Evolutionary conservation across 768 basidiomycete genomes (phyloP).

Genomic region (Rhodotorula graminis): DNA sequence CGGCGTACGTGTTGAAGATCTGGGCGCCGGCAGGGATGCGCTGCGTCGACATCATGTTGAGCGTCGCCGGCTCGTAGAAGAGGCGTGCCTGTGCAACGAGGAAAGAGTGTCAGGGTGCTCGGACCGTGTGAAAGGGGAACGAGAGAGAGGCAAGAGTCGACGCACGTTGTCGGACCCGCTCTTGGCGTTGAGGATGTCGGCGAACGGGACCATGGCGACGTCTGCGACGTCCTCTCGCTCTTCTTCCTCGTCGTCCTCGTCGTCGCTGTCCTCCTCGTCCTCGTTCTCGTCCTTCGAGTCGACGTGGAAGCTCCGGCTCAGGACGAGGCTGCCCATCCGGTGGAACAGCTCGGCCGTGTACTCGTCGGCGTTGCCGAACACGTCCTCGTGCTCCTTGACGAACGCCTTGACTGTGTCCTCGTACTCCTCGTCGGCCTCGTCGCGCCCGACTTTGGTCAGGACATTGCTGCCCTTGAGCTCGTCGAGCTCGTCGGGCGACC

Average conservation of each 20-base stretch:
- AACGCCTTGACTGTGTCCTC: constrained; percentile 63
- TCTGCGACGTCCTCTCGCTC: constrained; percentile 52
- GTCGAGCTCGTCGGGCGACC: constrained; percentile 66
- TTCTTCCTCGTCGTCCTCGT: constrained; percentile 30
- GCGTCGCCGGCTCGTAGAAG: constrained; percentile 65
- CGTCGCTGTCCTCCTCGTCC: constrained; percentile 47
- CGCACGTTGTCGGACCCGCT: constrained; percentile 74
- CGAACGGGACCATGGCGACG: constrained; percentile 90
- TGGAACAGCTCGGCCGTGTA: constrained; percentile 76
- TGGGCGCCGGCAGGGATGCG: constrained; percentile 72
- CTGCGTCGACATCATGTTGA: constrained; percentile 77
- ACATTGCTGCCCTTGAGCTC: constrained; percentile 81
- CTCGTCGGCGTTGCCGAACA: constrained; percentile 57
- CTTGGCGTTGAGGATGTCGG: constrained; percentile 90
- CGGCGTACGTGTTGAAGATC: constrained; percentile 96
- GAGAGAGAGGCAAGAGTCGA: too few species aligned
- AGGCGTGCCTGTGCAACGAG: constrained; percentile 62
- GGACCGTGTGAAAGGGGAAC: too few species aligned
- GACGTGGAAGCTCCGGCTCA: constrained; percentile 87
- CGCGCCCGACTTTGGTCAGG: constrained; percentile 80
- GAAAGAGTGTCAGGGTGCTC: too few species aligned
- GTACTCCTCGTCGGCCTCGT: constrained; percentile 73
- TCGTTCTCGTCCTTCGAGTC: constrained; percentile 48
- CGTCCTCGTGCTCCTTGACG: constrained; percentile 62
- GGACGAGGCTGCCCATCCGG: constrained; percentile 80